phyloP scores from a whole-genome alignment of 2,329 filamentous ascomycete species.

The Tricladium varicosporioides region DNA sequence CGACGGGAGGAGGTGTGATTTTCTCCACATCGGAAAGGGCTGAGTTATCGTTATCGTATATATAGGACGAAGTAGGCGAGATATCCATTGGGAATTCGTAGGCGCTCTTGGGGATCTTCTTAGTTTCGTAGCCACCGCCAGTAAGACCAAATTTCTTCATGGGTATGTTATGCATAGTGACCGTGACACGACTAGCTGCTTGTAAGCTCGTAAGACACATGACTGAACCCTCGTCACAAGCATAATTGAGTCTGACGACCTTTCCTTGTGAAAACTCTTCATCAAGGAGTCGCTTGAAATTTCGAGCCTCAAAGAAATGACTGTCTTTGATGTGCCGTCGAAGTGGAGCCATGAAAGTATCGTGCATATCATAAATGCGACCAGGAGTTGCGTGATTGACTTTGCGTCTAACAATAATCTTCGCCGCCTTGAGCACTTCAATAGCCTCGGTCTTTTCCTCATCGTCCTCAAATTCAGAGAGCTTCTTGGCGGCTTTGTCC shows the following conservation, averaged over 20 bases:
- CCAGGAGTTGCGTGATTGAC: constrained; percentile 58
- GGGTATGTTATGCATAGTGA: constrained; percentile 55
- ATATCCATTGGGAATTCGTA: constrained; percentile 63
- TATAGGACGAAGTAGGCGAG: constrained; percentile 56
- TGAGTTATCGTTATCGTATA: constrained; percentile 50
- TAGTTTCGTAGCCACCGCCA: constrained; percentile 68
- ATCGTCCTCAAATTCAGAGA: constrained; percentile 31
- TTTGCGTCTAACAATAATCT: constrained; percentile 53
- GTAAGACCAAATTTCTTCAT: constrained; percentile 68
- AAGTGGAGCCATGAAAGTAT: constrained; percentile 55
- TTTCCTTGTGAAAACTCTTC: constrained; percentile 37
- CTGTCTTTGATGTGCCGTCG: constrained; percentile 52
- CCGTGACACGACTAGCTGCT: constrained; percentile 52
- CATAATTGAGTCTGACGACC: constrained; percentile 45
- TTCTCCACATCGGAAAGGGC: constrained; percentile 38
- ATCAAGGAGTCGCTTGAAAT: constrained; percentile 61
- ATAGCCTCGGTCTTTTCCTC: constrained; percentile 23
- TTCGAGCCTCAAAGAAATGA: constrained; percentile 56
- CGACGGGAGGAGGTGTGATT: constrained; percentile 40
- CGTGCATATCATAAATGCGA: constrained; percentile 58
- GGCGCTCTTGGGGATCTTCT: constrained; percentile 63
- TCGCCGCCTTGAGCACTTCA: constrained; percentile 22
- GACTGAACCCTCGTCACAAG: constrained; percentile 61
- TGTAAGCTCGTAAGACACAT: constrained; percentile 67
- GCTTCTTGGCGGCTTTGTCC: constrained; percentile 48